Percentiles rank a stretch among this genome's conserved stretches.
Evolutionary conservation across 495 filamentous ascomycete genomes (phyloP).

Genomic region (Penicillium goetzii): DNA sequence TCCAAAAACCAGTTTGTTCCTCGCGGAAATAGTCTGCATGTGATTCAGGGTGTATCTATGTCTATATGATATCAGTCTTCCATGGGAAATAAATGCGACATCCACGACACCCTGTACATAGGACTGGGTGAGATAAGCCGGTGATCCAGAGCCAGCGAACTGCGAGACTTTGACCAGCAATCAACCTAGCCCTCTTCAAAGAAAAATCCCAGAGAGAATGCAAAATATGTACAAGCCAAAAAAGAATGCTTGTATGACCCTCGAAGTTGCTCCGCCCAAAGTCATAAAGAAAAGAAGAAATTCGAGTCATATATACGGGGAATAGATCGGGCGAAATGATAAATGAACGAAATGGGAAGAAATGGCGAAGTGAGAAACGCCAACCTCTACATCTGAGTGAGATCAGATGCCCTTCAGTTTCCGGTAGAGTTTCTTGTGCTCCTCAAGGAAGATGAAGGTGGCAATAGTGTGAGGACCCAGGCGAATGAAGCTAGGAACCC

Average conservation of each 20-base stretch:
- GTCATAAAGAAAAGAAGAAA: slow-evolving; percentile 17
- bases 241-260: slow-evolving; percentile 22
- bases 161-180: not conserved
- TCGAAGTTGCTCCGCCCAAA: slow-evolving; percentile 26
- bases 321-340: slow-evolving; percentile 44
- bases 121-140: not conserved
- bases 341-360: slow-evolving; percentile 41
- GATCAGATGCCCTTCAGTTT: slow-evolving; percentile 46
- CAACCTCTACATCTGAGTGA: slow-evolving; percentile 15
- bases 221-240: slow-evolving; percentile 34
- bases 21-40: slow-evolving; percentile 27
- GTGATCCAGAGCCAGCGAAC: not conserved
- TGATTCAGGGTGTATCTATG: slow-evolving; percentile 32
- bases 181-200: not conserved
- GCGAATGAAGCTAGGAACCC: slow-evolving; percentile 95
- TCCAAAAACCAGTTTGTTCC: slow-evolving; percentile 16
- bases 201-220: slow-evolving; percentile 25
- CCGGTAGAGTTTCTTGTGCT: slow-evolving; percentile 62
- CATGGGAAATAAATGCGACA: slow-evolving; percentile 13
- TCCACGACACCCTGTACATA: slow-evolving; percentile 22
- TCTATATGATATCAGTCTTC: slow-evolving; percentile 28
- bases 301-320: slow-evolving; percentile 24
- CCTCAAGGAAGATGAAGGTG: slow-evolving; percentile 93
- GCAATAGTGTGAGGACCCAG: slow-evolving; percentile 91
- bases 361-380: slow-evolving; percentile 27